Percentiles rank a stretch among this genome's conserved stretches.
Evolutionary conservation across 345 rosid genomes (phyloP).

Genomic region (Toxicodendron radicans): DNA sequence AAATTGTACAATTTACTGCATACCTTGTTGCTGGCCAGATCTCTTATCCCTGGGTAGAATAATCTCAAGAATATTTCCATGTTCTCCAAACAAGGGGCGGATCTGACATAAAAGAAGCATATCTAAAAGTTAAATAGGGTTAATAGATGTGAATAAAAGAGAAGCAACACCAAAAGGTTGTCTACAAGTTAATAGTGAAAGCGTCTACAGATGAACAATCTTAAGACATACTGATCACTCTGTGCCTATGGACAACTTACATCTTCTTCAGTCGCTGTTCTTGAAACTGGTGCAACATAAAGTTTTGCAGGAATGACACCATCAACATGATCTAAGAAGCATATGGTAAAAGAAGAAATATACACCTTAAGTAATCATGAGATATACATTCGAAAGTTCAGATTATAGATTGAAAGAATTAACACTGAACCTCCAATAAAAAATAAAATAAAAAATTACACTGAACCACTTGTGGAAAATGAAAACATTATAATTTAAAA

Average conservation of each 20-base stretch:
- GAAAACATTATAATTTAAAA: neutral
- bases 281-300: slow-evolving; percentile 64
- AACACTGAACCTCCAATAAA: neutral
- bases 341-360: slow-evolving; percentile 11
- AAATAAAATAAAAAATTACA: neutral
- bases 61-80: slow-evolving; percentile 72
- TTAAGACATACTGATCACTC: neutral
- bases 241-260: slow-evolving; percentile 38
- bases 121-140: slow-evolving; percentile 6
- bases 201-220: neutral
- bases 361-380: neutral
- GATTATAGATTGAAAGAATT: neutral
- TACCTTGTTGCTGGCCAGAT: slow-evolving; percentile 71
- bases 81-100: slow-evolving; percentile 63
- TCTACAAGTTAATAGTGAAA: no score
- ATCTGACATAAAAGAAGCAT: slow-evolving; percentile 41
- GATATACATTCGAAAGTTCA: neutral
- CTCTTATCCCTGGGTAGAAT: slow-evolving; percentile 73
- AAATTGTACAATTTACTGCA: neutral
- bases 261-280: slow-evolving; percentile 51
- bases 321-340: slow-evolving; percentile 45
- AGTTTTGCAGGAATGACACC: slow-evolving; percentile 52
- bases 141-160: neutral
- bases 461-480: neutral
- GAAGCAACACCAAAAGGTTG: no score